Base-by-base conservation (phyloP, 495 filamentous ascomycete species). In the Xylaria telfairii region DNA sequence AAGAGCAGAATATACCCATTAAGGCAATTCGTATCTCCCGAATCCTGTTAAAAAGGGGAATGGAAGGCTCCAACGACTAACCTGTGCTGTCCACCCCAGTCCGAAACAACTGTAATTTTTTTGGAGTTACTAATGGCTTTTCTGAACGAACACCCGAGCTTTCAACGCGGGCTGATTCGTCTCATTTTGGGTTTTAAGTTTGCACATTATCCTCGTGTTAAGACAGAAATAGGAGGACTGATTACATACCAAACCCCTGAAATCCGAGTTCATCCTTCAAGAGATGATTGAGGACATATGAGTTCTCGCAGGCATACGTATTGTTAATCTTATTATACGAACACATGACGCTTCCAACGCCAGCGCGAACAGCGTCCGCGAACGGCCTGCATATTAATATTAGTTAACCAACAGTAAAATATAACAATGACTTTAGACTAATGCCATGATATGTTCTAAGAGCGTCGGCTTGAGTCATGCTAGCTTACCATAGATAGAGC, bases 31-130 rank as follows among this genome's bases (percentile, higher is more conserved):
- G n/a, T n/a, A n/a, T n/a, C n/a, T n/a, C n/a, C n/a, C n/a, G n/a
- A n/a, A n/a, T n/a, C n/a, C n/a, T n/a, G n/a, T n/a, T n/a, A n/a
- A n/a, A n/a, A n/a, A n/a, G n/a, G n/a, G n/a, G n/a, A n/a, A n/a
- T n/a, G n/a, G n/a, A n/a, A n/a, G n/a, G n/a, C n/a, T n/a, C n/a
- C n/a, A n/a, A n/a, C n/a, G n/a, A n/a, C n/a, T n/a, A n/a, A n/a
- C n/a, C n/a, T n/a, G 64, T 94, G 88, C 73, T 97, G 94, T 12
- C 93, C 95, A 15, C 95, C 88, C 95, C 95, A 98, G 77, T 98
- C 95, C 1, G 89, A 91, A 79, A 95, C 91, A 2, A 97, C 91
- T 80, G 60, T 17, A 10, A 4, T 15, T 12, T 1, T 6, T 15
- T 12, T 1, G 44, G 32, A 64, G 41, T 61, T 28, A 62, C 32